These are phyloP conservation scores for Hymenoscyphus occultus DNA, from an alignment of 2,329 filamentous ascomycete genomes.

Conservation along the genomic window DNA sequence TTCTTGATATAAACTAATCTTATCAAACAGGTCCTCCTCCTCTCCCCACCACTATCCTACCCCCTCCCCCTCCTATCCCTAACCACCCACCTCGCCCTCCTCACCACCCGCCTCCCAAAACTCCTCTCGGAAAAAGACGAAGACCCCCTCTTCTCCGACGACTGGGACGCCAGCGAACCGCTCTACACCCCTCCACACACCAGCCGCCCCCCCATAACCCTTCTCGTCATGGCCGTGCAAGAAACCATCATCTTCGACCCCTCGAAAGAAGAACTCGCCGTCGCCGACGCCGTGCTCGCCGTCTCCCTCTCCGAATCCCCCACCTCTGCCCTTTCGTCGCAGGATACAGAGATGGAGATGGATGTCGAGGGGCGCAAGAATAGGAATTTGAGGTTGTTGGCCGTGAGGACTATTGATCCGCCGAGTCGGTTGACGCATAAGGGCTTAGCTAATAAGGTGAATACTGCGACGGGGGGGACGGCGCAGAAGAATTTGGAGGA, in stretches of 20 bases:
- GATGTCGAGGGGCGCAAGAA: slow-evolving; percentile 40
- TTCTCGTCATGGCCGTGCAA: slow-evolving; percentile 84
- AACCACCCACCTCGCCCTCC: slow-evolving; percentile 88
- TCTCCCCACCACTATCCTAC: slow-evolving; percentile 90
- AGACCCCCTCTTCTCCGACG: slow-evolving; percentile 96
- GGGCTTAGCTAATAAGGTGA: slow-evolving; percentile 63
- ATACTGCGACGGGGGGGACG: slow-evolving; percentile 49
- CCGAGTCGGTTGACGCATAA: slow-evolving; percentile 70
- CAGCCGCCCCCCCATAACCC: slow-evolving; percentile 63
- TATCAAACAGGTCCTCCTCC: slow-evolving; percentile 71
- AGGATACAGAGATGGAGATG: slow-evolving; percentile 33
- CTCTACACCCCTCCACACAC: slow-evolving; percentile 63
- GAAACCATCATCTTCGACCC: slow-evolving; percentile 94
- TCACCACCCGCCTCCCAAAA: slow-evolving; percentile 78
- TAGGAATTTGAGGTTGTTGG: slow-evolving; percentile 56
- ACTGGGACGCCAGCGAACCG: slow-evolving; percentile 81
- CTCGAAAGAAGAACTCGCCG: slow-evolving; percentile 83
- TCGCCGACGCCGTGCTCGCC: slow-evolving; percentile 85
- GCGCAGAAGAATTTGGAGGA: slow-evolving; percentile 39
- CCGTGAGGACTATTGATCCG: slow-evolving; percentile 71
- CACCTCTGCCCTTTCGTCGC: neutral
- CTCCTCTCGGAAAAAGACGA: slow-evolving; percentile 89
- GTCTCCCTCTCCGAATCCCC: slow-evolving; percentile 65
- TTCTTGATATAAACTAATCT: slow-evolving; percentile 11
- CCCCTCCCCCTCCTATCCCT: slow-evolving; percentile 89